A percentile compares a stretch with the other conserved stretches of the same genome.
Conservation (phyloP, 208 protist genomes). For the Leishmania braziliensis region DNA sequence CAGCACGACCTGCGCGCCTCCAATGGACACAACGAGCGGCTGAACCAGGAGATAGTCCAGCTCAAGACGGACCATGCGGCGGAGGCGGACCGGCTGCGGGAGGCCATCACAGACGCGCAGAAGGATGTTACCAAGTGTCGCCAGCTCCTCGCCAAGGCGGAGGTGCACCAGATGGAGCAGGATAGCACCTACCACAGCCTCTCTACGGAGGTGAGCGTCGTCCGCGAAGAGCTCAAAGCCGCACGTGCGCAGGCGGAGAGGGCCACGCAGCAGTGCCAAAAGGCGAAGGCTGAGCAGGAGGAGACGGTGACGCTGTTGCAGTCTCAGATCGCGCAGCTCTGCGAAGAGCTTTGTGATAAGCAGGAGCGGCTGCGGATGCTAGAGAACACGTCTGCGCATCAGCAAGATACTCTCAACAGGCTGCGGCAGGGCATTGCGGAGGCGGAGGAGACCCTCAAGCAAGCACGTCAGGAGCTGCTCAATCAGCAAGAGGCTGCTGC, state of each 20-base stretch:
- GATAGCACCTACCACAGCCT: slow-evolving; percentile 36
- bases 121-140: slow-evolving; percentile 57
- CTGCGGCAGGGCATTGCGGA: slow-evolving; percentile 32
- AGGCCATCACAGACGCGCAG: slow-evolving; percentile 43
- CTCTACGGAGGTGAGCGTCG: slow-evolving; percentile 17
- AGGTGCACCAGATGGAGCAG: slow-evolving; percentile 42
- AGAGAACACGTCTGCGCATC: slow-evolving; percentile 35
- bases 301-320: slow-evolving; percentile 46
- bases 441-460: slow-evolving; percentile 33
- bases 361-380: slow-evolving; percentile 37
- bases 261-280: slow-evolving; percentile 30
- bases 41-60: slow-evolving; percentile 52
- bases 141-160: slow-evolving; percentile 48
- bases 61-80: slow-evolving; percentile 46
- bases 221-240: slow-evolving; percentile 38
- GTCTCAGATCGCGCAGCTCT: slow-evolving; percentile 48
- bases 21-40: slow-evolving; percentile 59
- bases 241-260: slow-evolving; percentile 27
- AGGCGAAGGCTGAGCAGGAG: slow-evolving; percentile 44
- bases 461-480: slow-evolving; percentile 38
- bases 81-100: slow-evolving; percentile 46
- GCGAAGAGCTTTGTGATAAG: slow-evolving; percentile 44
- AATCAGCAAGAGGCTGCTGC: slow-evolving; percentile 33
- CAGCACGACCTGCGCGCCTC: slow-evolving; percentile 39
- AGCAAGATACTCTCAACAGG: slow-evolving; percentile 32